A percentile compares a stretch with the other conserved stretches of the same genome.
phyloP scores from a whole-genome alignment of 1,139 yeast species.

The Magnusiomyces paraingens region DNA sequence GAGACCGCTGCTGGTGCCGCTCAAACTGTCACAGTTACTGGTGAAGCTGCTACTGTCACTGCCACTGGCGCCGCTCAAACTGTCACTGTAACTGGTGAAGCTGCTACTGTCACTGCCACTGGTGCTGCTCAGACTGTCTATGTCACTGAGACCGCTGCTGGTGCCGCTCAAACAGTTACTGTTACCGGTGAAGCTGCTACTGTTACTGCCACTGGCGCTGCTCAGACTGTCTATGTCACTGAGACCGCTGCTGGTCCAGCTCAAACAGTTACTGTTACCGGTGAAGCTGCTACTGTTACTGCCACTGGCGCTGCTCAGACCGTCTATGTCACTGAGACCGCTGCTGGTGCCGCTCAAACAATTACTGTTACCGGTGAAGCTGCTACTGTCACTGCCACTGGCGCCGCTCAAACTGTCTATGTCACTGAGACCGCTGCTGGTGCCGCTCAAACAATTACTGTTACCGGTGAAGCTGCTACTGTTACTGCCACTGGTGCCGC shows the following conservation, averaged over 20 bases:
- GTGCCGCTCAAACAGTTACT: not conserved
- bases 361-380: slow-evolving; percentile 8
- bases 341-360: slow-evolving; percentile 8
- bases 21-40: slow-evolving; percentile 3
- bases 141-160: slow-evolving; percentile 11
- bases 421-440: not conserved
- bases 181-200: slow-evolving; percentile 1
- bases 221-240: not conserved
- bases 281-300: not conserved
- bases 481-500: slow-evolving; percentile 3
- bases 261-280: slow-evolving; percentile 1
- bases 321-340: slow-evolving; percentile 6
- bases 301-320: slow-evolving; percentile 4
- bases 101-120: not conserved
- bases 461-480: not conserved
- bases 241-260: not conserved
- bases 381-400: not conserved
- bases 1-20: slow-evolving; percentile 2
- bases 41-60: slow-evolving; percentile 10
- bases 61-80: slow-evolving; percentile 13
- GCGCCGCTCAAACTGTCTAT: not conserved
- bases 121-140: slow-evolving; percentile 4
- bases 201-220: not conserved
- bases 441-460: not conserved
- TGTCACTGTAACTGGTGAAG: slow-evolving; percentile 7